Conservation (phyloP, 108 stramenopile species). For the Pseudonitzschia pungens region DNA sequence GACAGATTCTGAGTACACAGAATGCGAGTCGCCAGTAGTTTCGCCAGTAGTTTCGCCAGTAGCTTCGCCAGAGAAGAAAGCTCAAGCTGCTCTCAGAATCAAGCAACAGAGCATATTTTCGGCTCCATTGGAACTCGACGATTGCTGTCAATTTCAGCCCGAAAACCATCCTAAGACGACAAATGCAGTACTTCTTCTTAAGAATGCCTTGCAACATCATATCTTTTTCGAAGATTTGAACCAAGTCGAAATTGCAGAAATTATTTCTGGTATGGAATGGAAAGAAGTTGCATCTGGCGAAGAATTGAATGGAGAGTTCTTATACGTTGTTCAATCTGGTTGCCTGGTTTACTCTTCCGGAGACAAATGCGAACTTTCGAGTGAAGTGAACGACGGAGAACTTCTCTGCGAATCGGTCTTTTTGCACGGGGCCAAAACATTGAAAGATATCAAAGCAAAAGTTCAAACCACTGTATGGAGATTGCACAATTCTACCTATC, state of each 20-base stretch:
- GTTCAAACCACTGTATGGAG: conserved; percentile 42
- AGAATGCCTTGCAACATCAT: conserved; percentile 52
- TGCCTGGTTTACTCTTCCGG: conserved; percentile 46
- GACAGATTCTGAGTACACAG: neutral
- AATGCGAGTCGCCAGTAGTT: neutral
- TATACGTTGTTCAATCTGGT: conserved; percentile 70
- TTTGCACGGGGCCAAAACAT: conserved; percentile 82
- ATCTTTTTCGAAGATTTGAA: conserved; percentile 65
- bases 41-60: neutral
- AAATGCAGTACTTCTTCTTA: conserved; percentile 56
- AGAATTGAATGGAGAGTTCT: conserved; percentile 70
- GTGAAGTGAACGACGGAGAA: conserved; percentile 38
- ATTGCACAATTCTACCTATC: conserved; percentile 69
- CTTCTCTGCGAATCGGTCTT: conserved; percentile 87
- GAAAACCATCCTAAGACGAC: conserved; percentile 35
- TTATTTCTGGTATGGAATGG: conserved; percentile 61
- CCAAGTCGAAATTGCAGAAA: conserved; percentile 37
- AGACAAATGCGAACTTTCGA: conserved; percentile 52
- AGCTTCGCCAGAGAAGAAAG: neutral
- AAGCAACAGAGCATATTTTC: conserved; percentile 7
- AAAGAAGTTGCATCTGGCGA: conserved; percentile 39
- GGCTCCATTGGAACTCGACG: conserved; percentile 2
- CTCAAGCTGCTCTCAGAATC: neutral
- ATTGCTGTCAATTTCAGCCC: neutral
- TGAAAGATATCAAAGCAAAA: conserved; percentile 45